Evolutionary conservation across 169 alveolate genomes (phyloP), one percentile per base, ranked within the genome.

Genomic region (Eimeria necatrix): DNA sequence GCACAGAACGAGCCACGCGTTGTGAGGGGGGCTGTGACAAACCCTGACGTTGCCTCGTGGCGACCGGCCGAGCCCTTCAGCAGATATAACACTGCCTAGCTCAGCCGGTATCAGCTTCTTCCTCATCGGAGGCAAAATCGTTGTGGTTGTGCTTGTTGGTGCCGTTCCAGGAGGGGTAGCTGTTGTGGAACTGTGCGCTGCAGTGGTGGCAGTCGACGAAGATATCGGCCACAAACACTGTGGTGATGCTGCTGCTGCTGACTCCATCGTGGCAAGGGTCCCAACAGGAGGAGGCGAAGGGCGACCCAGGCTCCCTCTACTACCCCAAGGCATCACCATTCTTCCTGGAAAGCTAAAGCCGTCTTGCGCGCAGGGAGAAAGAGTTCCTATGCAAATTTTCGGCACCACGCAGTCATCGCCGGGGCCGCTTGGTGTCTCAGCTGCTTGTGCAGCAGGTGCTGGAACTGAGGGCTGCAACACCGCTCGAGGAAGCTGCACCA

Each of bases 1-100:
- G 51, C 91, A 83, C 74, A 83, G 74, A 18, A 83, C 91, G 16
- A 83, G 74, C 91, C 91, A 83, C 59, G 91, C 91, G 74, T 83
- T 56, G 91, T 83, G 91, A 6, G 74, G 68, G 14, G 60, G 52
- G 91, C 91, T 83, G 91, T 83, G 91, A 73, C 91, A 83, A 0
- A 83, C 91, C 26, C 74, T 16, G 14, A 83, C 91, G 74, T 83
- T 83, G 51, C 91, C 91, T 10, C 91, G 91, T 1, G 91, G 91
- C 7, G 71, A 53, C 22, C 91, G 71, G 59, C 91, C 91, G 8
- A 83, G 51, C 4, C 91, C 91, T 20, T 83, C 91, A 52, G 91
- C 91, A 14, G 91, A 83, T 5, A 83, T 83, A 9, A 83, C 91
- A 52, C 91, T 53, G 32, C 91, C 91, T 52, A 83, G 60, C 56